Evolutionary conservation across 345 rosid species (phyloP).

Genomic region (Lumnitzera littorea): DNA sequence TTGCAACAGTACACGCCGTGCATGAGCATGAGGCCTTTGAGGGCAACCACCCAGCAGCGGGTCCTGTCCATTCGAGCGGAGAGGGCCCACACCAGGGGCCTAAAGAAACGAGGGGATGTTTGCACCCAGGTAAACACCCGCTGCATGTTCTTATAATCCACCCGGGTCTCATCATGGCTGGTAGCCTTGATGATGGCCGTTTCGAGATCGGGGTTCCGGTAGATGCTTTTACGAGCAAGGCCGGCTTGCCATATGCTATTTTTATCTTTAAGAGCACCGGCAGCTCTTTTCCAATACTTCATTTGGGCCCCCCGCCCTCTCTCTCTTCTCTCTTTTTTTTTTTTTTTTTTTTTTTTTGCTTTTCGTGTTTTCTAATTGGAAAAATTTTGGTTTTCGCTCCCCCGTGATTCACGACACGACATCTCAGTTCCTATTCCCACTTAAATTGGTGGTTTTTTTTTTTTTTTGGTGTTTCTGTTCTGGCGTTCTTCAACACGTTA

Average conservation of each 20-base stretch:
- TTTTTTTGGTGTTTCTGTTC: no score
- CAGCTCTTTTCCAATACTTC: slow-evolving; percentile 64
- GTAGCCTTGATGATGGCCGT: slow-evolving; percentile 72
- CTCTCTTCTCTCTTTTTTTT: no score
- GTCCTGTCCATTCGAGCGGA: slow-evolving; percentile 51
- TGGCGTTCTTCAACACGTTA: no score
- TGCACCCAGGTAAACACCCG: slow-evolving; percentile 60
- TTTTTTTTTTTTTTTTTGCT: no score
- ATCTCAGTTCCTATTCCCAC: no score
- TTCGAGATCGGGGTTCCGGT: slow-evolving; percentile 46
- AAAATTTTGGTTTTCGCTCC: no score
- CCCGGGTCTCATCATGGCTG: slow-evolving; percentile 49
- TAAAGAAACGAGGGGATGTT: slow-evolving; percentile 47
- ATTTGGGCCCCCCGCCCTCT: not conserved
- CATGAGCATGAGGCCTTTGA: slow-evolving; percentile 70
- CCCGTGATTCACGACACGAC: no score
- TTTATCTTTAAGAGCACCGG: slow-evolving; percentile 72
- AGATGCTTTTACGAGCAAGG: slow-evolving; percentile 19
- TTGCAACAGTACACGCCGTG: slow-evolving; percentile 71
- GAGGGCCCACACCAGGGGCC: slow-evolving; percentile 43
- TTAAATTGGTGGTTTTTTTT: no score
- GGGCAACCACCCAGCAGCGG: slow-evolving; percentile 65
- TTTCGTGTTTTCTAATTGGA: no score
- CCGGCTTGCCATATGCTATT: slow-evolving; percentile 43
- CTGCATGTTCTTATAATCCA: slow-evolving; percentile 57